phyloP scores from a whole-genome alignment of 345 rosid genomes.

The Cardiospermum halicacabum region DNA sequence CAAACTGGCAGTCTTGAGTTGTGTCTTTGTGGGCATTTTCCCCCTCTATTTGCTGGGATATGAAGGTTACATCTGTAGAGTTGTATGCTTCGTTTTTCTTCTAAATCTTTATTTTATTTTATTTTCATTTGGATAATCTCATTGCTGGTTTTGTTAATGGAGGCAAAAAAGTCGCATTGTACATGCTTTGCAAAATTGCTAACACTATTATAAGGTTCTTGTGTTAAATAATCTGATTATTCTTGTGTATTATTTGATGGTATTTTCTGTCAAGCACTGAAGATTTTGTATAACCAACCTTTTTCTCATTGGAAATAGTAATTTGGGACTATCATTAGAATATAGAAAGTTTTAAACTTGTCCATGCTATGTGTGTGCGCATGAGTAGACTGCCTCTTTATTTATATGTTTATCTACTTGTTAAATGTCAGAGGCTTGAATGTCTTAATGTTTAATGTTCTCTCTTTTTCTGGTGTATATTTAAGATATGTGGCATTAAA shows the following conservation, averaged over 20 bases:
- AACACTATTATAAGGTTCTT: background rate
- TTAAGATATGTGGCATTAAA: slow-evolving; percentile 91
- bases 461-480: too few species aligned
- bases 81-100: background rate
- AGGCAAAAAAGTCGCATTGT: background rate
- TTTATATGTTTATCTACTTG: background rate
- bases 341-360: background rate
- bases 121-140: background rate
- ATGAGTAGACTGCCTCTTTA: background rate
- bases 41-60: background rate
- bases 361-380: background rate
- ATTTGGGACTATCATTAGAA: background rate
- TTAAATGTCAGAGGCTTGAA: too few species aligned
- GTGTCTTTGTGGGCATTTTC: background rate
- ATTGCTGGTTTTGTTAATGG: background rate
- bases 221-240: background rate
- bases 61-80: background rate
- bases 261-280: background rate
- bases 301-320: background rate
- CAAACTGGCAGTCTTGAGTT: background rate
- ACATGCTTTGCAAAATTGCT: background rate
- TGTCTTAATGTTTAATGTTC: too few species aligned
- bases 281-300: background rate
- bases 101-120: background rate
- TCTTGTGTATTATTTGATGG: background rate